A percentile compares a stretch with the other conserved stretches of the same genome.
These are phyloP conservation scores for Boletales sp. DNA, from an alignment of 768 basidiomycete species.

Conservation along the genomic window DNA sequence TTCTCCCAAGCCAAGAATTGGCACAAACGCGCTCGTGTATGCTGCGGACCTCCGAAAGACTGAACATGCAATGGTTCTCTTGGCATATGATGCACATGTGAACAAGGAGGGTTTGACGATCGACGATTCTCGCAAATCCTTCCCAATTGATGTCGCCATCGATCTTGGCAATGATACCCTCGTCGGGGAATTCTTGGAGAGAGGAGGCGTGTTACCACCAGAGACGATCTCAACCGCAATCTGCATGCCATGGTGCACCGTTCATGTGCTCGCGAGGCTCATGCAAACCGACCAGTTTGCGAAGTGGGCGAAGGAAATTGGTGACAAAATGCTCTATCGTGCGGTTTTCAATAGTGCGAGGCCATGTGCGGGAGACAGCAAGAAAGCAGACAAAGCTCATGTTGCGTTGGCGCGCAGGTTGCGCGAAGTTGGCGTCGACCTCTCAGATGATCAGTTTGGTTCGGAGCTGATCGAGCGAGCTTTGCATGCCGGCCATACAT, in stretches of 20 bases:
- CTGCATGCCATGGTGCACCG: slow-evolving; percentile 5
- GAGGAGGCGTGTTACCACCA: not conserved
- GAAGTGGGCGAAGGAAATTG: not conserved
- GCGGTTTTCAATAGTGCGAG: slow-evolving; percentile 2
- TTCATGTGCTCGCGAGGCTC: not conserved
- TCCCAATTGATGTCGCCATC: not conserved
- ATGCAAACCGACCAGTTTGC: slow-evolving; percentile 1
- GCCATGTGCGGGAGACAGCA: not conserved
- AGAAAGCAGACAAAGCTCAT: not conserved
- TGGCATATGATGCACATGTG: not conserved
- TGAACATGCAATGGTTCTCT: not conserved
- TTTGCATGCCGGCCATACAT: not conserved
- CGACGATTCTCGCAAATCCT: not conserved
- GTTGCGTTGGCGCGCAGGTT: not conserved
- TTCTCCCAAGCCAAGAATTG: not conserved
- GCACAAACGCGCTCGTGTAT: slow-evolving; percentile 13
- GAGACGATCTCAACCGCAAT: not conserved
- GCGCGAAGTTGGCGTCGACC: not conserved
- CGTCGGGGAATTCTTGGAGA: not conserved
- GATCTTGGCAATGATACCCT: not conserved
- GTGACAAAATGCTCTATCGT: not conserved
- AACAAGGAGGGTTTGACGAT: not conserved
- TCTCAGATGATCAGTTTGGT: not conserved
- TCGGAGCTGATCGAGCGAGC: not conserved
- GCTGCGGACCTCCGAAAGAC: slow-evolving; percentile 2